Percentiles rank a stretch among this genome's conserved stretches.
phyloP scores from a whole-genome alignment of 2,329 filamentous ascomycete genomes.

The Chaetomiaceae sp. region DNA sequence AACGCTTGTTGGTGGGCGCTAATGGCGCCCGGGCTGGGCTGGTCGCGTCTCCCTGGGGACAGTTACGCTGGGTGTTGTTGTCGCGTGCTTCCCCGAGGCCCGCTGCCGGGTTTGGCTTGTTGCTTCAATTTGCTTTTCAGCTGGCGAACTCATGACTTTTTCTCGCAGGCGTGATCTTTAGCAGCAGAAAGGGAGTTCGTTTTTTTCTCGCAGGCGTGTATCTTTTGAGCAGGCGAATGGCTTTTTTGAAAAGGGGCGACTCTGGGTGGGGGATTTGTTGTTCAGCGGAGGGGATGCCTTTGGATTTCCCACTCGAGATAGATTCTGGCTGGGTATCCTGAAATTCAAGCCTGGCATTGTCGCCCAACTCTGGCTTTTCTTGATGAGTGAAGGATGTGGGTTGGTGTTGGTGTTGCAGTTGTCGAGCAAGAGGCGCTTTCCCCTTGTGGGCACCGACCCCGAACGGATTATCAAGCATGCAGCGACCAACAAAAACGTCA shows the following conservation, averaged over 20 bases:
- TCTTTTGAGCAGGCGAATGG: conserved; percentile 18
- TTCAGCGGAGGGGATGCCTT: conserved; percentile 28
- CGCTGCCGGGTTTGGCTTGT: conserved; percentile 26
- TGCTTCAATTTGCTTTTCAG: not conserved
- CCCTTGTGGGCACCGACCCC: too few species aligned
- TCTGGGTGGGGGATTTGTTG: conserved; percentile 34
- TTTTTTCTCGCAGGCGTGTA: conserved; percentile 22
- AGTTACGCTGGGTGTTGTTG: conserved; percentile 30
- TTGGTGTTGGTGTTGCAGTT: too few species aligned
- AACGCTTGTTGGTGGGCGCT: conserved; percentile 19
- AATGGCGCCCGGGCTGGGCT: conserved; percentile 38
- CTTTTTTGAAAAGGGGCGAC: conserved; percentile 29
- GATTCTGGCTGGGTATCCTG: conserved; percentile 29
- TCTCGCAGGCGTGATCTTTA: too few species aligned
- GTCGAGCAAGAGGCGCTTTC: too few species aligned
- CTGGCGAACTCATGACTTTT: too few species aligned
- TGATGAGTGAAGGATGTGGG: not conserved
- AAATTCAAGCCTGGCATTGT: conserved; percentile 32
- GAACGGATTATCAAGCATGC: too few species aligned
- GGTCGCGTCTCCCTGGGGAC: conserved; percentile 44
- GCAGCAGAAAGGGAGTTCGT: too few species aligned
- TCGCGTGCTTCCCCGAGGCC: conserved; percentile 35
- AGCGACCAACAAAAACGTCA: too few species aligned
- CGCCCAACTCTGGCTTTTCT: conserved; percentile 2
- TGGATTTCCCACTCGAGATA: conserved; percentile 28